Conservation (phyloP, 192 early-diverging fungal genomes). For the Coemansia aciculifera region DNA sequence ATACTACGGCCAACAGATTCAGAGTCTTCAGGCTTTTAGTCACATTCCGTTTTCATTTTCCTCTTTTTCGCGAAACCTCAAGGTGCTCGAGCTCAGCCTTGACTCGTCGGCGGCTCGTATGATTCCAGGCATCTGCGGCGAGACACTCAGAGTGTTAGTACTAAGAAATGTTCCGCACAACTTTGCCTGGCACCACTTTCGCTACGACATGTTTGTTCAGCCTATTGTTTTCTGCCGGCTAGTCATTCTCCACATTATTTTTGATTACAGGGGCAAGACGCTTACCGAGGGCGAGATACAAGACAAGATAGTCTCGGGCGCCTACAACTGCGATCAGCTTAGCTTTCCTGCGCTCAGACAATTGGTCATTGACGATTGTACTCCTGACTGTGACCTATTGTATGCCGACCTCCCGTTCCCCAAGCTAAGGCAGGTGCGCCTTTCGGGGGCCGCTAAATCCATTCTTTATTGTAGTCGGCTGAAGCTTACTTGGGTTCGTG, state of each 20-base stretch:
- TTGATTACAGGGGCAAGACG: no score
- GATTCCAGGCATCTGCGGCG: neutral
- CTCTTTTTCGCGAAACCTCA: no score
- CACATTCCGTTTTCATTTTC: no score
- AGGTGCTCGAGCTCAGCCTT: neutral
- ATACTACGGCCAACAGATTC: no score
- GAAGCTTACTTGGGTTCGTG: no score
- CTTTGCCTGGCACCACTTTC: neutral
- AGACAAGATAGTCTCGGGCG: neutral
- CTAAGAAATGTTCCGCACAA: neutral
- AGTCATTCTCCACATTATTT: no score
- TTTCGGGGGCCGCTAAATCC: no score
- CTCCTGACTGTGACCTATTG: neutral
- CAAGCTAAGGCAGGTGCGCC: no score
- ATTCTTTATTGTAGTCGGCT: no score
- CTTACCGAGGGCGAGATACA: neutral
- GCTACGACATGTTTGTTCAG: neutral
- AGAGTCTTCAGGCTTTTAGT: no score
- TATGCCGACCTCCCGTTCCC: neutral
- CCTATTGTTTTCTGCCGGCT: neutral
- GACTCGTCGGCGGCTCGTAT: neutral
- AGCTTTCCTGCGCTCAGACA: neutral
- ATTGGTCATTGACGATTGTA: no score
- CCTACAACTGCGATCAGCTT: neutral
- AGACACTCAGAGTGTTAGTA: no score